Evolutionary conservation across 2,329 filamentous ascomycete genomes (phyloP).

Genomic region (Trichophyton rubrum): DNA sequence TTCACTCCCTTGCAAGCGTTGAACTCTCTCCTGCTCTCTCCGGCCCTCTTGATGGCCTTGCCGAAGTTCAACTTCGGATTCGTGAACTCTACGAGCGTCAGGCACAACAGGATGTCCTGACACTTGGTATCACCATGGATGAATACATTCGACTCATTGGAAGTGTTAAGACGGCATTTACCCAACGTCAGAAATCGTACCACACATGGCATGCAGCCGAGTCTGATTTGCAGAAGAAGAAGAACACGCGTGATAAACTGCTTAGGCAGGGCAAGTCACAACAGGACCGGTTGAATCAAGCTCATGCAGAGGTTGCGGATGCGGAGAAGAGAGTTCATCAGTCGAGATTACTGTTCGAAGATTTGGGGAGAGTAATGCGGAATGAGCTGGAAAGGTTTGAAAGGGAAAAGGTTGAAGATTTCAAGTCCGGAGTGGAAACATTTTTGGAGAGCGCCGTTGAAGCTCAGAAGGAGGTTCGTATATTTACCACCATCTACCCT

Average conservation of each 20-base stretch:
- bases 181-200: constrained; percentile 87
- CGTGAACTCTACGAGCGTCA: constrained; percentile 92
- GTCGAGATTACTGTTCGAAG: constrained; percentile 79
- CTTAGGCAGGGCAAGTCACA: constrained; percentile 88
- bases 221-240: constrained; percentile 79
- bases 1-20: constrained; percentile 85
- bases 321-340: constrained; percentile 89
- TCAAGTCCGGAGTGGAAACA: constrained; percentile 95
- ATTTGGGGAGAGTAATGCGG: constrained; percentile 92
- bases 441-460: constrained; percentile 95
- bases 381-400: constrained; percentile 88
- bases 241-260: constrained; percentile 83
- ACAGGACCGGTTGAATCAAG: constrained; percentile 86
- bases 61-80: constrained; percentile 86
- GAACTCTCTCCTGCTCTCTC: constrained; percentile 84
- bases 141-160: constrained; percentile 96
- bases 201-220: constrained; percentile 90
- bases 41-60: constrained; percentile 77
- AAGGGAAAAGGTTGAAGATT: constrained; percentile 95
- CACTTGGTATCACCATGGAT: constrained; percentile 92
- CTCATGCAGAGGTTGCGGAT: constrained; percentile 86
- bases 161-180: constrained; percentile 85
- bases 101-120: constrained; percentile 91
- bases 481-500: neutral
- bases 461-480: constrained; percentile 86